Evolutionary conservation across 805 yeast genomes (phyloP).

Genomic region (Yamadazyma endophytica): DNA sequence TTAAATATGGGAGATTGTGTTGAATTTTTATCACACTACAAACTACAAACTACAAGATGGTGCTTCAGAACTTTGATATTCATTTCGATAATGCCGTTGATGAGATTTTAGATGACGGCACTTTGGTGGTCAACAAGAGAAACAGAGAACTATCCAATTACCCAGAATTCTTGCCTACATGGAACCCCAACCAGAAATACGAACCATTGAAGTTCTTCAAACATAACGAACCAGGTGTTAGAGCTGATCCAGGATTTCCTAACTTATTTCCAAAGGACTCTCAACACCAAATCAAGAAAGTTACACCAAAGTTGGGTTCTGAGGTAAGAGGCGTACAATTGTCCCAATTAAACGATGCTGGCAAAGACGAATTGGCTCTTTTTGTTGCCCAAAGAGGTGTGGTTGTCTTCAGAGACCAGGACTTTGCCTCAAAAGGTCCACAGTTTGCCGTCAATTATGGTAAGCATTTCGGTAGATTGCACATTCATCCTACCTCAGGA

Average conservation of each 20-base stretch:
- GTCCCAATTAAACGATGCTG: constrained; percentile 47
- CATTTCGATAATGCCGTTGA: constrained; percentile 53
- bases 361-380: constrained; percentile 66
- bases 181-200: constrained; percentile 57
- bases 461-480: constrained; percentile 63
- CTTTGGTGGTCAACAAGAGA: constrained; percentile 41
- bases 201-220: constrained; percentile 53
- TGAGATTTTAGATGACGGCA: constrained; percentile 45
- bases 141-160: constrained; percentile 29
- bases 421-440: constrained; percentile 51
- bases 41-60: constrained; percentile 19
- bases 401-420: constrained; percentile 62
- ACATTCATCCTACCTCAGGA: constrained; percentile 72
- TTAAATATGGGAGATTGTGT: too few relatives aligned
- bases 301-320: constrained; percentile 70
- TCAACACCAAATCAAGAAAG: constrained; percentile 25
- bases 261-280: constrained; percentile 44
- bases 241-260: constrained; percentile 56
- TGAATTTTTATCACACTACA: constrained; percentile 4
- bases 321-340: constrained; percentile 60
- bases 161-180: constrained; percentile 64
- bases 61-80: constrained; percentile 38
- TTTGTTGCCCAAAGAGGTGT: constrained; percentile 69
- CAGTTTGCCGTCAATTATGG: constrained; percentile 52
- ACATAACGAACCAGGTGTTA: constrained; percentile 58